Percentiles rank a stretch among this genome's conserved stretches.
These are phyloP conservation scores for Leccinum huronense DNA, from an alignment of 1,284 basidiomycete genomes.

Conservation along the genomic window DNA sequence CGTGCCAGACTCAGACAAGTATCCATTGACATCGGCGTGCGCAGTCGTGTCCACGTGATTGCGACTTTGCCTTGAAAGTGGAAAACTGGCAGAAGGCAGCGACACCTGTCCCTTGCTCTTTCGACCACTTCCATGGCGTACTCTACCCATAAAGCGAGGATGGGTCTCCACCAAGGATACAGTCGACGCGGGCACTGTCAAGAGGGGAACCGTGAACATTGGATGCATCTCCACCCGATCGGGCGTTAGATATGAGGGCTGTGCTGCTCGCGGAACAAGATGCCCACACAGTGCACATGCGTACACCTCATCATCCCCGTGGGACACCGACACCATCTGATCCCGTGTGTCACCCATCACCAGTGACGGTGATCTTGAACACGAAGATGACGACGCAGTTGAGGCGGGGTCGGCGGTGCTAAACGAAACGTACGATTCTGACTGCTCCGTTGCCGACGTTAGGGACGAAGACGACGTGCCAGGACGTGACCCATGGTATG, in stretches of 20 bases:
- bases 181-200: conserved; percentile 23
- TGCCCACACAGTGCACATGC: conserved; percentile 25
- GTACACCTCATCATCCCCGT: conserved; percentile 3
- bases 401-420: conserved; percentile 25
- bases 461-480: conserved; percentile 24
- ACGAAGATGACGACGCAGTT: conserved; percentile 12
- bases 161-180: not conserved
- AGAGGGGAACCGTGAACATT: conserved; percentile 33
- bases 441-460: conserved; percentile 23
- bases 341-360: conserved; percentile 8
- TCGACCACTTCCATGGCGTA: not conserved
- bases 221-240: conserved; percentile 22
- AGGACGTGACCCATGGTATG: conserved; percentile 17
- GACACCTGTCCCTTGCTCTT: not conserved
- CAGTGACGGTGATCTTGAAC: conserved; percentile 18
- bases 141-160: not conserved
- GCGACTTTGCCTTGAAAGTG: not conserved
- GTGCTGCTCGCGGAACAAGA: not conserved
- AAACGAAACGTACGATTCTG: conserved; percentile 29
- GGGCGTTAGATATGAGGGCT: not conserved
- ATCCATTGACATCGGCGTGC: not conserved
- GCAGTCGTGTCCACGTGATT: not conserved
- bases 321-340: not conserved
- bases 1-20: not conserved
- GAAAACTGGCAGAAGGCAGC: not conserved